Evolutionary conservation across 805 yeast genomes (phyloP).

Genomic region (Candida suzukii): DNA sequence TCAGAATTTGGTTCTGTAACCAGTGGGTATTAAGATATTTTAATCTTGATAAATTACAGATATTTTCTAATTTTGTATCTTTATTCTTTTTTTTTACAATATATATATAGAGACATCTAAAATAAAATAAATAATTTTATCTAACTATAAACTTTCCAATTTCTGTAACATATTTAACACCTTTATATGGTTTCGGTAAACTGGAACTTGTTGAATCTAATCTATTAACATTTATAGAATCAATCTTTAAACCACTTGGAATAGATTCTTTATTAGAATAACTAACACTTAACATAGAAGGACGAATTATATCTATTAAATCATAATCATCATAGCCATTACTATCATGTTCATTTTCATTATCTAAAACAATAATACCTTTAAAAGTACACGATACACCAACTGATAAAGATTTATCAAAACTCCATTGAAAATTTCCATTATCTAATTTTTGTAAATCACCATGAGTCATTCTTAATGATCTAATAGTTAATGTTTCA

Average conservation of each 20-base stretch:
- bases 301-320: conserved; percentile 18
- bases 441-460: conserved; percentile 51
- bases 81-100: background rate
- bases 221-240: conserved; percentile 45
- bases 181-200: conserved; percentile 76
- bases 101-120: background rate
- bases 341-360: conserved; percentile 2
- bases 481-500: conserved; percentile 34
- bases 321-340: conserved; percentile 1
- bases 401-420: conserved; percentile 48
- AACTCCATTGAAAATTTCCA: conserved; percentile 60
- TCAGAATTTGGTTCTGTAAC: background rate
- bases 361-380: conserved; percentile 31
- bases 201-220: conserved; percentile 44
- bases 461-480: conserved; percentile 67
- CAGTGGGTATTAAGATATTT: background rate
- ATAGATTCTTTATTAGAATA: conserved; percentile 61
- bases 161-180: conserved; percentile 73
- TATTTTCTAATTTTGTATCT: no score
- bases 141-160: conserved; percentile 53
- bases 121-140: conserved; percentile 2
- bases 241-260: conserved; percentile 71
- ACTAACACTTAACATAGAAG: conserved; percentile 39
- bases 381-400: conserved; percentile 66
- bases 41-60: no score